These are phyloP conservation scores for Fusarium praegraminearum DNA, from an alignment of 2,329 filamentous ascomycete genomes.

Conservation along the genomic window DNA sequence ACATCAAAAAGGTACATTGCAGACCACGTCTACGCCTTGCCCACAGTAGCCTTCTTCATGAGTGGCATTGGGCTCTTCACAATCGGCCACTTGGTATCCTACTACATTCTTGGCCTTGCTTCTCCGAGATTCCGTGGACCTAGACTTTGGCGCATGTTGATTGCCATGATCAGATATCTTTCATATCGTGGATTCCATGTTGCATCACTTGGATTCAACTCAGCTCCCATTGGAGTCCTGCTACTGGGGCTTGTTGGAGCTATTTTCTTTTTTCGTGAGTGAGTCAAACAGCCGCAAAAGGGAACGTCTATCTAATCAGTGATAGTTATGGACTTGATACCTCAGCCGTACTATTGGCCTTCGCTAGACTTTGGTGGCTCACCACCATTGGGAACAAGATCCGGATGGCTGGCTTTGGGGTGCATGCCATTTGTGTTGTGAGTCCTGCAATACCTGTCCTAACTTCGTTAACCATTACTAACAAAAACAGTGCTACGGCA, in stretches of 20 bases:
- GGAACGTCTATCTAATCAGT: rapidly evolving
- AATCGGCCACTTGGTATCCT: not conserved
- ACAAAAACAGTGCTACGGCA: not conserved
- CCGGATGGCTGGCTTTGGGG: not conserved
- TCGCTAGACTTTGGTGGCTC: not conserved
- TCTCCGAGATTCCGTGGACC: not conserved
- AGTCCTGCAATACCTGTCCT: not conserved
- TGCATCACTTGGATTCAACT: not conserved
- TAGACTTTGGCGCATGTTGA: not conserved
- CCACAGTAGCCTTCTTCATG: not conserved
- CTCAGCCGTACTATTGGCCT: not conserved
- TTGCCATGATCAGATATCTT: not conserved
- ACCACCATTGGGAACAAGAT: not conserved
- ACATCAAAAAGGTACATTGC: not conserved
- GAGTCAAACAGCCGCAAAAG: rapidly evolving
- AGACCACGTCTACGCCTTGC: not conserved
- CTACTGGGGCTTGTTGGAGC: not conserved
- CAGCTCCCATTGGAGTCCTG: not conserved
- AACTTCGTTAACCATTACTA: not conserved
- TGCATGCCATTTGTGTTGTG: not conserved
- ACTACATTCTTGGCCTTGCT: not conserved
- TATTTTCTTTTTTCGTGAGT: not conserved
- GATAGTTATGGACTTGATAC: not conserved
- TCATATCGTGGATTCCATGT: not conserved
- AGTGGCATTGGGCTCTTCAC: not conserved